Evolutionary conservation across 2,329 filamentous ascomycete species (phyloP), one percentile per base, ranked within the genome.

Genomic region (Nigrospora oryzae): DNA sequence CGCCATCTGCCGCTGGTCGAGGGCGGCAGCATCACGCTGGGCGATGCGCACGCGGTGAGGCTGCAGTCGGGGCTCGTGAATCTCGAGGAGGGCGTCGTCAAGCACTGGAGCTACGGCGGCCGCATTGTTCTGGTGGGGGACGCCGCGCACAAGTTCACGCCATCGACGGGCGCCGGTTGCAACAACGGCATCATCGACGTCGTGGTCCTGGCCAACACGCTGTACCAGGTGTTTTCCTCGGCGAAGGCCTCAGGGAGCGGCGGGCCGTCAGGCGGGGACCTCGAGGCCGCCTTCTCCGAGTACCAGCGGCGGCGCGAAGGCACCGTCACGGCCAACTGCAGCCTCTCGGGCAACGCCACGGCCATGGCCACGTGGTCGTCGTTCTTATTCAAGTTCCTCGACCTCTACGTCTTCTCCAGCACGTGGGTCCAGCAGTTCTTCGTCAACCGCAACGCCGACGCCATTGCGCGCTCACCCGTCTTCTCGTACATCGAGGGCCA

Each of bases 1-100:
- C 40, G 53, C 38, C 36, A 58, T 48, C 54, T 54, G 28, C 53
- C 54, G 1, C 16, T 64, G n/a, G 53, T 49, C 4, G 44, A 36
- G 15, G 34, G 34, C 34, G 34, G 23, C 23, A 10, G 23, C 23
- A 28, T 28, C 31, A 16, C 40, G 15, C 31, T 42, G 31, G n/a
- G 40, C 32, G 40, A 42, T 14, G 23, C 36, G 7, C 32, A 36
- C n/a, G 40, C 31, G 5, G 14, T 11, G n/a, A 36, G 11, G 34
- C 14, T 11, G 34, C 34, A 28, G 23, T 28, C 23, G 10, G 44
- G 44, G 6, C 15, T 46, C 2, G 38, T 42, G 13, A 38, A 47
- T 19, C 39, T 46, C 1, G 47, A 49, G 11, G 47, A 49, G 38
- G 47, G 47, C 13, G 4, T 47, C 7, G 16, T 47, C 17, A 35